A percentile compares a stretch with the other conserved stretches of the same genome.
Conservation (phyloP, 139 green algal species). For the Tetratostichococcus sp. region DNA sequence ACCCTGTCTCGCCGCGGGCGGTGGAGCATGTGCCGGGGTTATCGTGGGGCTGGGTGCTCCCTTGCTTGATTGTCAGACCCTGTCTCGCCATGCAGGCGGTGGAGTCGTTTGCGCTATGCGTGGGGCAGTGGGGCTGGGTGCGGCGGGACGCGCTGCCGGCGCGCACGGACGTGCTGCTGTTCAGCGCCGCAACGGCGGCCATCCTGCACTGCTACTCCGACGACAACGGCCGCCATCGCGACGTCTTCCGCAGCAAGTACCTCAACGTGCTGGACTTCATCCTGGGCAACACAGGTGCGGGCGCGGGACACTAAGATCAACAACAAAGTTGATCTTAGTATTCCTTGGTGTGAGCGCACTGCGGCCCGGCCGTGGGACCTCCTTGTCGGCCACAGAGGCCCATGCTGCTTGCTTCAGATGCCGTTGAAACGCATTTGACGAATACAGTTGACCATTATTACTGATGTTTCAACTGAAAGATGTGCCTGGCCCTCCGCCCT, state of each 20-base stretch:
- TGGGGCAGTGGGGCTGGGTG: slow-evolving; percentile 42
- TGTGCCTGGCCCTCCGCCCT: too few relatives aligned
- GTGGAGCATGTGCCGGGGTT: too few relatives aligned
- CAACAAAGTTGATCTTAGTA: too few relatives aligned
- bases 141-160: slow-evolving; percentile 13
- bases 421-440: too few relatives aligned
- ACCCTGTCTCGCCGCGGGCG: too few relatives aligned
- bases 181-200: slow-evolving; percentile 62
- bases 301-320: too few relatives aligned
- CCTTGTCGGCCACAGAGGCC: too few relatives aligned
- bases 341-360: too few relatives aligned
- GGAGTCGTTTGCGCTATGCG: slow-evolving; percentile 68
- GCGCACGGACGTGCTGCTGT: slow-evolving; percentile 79
- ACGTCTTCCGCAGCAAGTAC: slow-evolving; percentile 92
- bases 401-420: too few relatives aligned
- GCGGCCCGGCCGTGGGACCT: too few relatives aligned
- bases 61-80: neutral
- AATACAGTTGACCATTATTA: too few relatives aligned
- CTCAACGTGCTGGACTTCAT: slow-evolving; percentile 90
- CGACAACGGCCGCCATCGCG: slow-evolving; percentile 50
- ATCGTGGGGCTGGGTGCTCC: neutral
- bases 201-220: slow-evolving; percentile 90
- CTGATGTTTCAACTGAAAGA: too few relatives aligned
- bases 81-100: slow-evolving; percentile 28
- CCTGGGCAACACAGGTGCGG: slow-evolving; percentile 71